Percentiles rank a stretch among this genome's conserved stretches.
Evolutionary conservation across 2,329 filamentous ascomycete species (phyloP).

Genomic region (Epichloe gansuensis): DNA sequence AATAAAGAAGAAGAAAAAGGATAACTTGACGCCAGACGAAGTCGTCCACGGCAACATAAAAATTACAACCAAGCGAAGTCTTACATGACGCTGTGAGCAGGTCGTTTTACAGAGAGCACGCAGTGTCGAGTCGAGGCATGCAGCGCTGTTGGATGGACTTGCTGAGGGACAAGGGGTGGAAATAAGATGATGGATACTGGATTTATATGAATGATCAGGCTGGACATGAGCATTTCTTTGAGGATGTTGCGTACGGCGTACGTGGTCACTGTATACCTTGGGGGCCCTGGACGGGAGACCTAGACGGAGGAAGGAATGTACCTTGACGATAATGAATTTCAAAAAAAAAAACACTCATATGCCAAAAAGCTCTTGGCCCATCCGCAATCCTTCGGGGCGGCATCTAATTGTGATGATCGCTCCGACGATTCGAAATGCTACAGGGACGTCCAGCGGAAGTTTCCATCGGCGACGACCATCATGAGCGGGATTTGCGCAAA

Average conservation of each 20-base stretch:
- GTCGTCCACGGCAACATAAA: constrained; percentile 6
- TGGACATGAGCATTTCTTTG: not conserved
- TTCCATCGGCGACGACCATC: too few species aligned
- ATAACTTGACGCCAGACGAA: not conserved
- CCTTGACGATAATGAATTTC: constrained; percentile 5
- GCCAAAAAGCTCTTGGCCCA: not conserved
- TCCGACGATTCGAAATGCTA: too few species aligned
- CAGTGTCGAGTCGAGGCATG: not conserved
- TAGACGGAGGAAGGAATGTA: not conserved
- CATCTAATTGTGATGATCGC: too few species aligned
- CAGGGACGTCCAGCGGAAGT: too few species aligned
- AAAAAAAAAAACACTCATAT: not conserved
- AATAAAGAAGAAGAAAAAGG: constrained; percentile 6
- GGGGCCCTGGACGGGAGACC: not conserved
- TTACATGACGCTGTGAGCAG: constrained; percentile 3
- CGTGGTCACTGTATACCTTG: not conserved
- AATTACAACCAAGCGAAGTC: constrained; percentile 5
- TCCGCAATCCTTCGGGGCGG: too few species aligned
- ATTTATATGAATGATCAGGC: not conserved
- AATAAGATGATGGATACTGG: not conserved
- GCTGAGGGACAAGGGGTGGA: too few species aligned
- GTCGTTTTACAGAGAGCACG: not conserved
- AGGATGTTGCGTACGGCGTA: not conserved
- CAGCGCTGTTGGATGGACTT: not conserved
- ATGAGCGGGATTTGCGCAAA: too few species aligned